Percentiles rank a stretch among this genome's conserved stretches.
phyloP scores from a whole-genome alignment of 1,284 basidiomycete genomes.

The Lentinus polychrous region DNA sequence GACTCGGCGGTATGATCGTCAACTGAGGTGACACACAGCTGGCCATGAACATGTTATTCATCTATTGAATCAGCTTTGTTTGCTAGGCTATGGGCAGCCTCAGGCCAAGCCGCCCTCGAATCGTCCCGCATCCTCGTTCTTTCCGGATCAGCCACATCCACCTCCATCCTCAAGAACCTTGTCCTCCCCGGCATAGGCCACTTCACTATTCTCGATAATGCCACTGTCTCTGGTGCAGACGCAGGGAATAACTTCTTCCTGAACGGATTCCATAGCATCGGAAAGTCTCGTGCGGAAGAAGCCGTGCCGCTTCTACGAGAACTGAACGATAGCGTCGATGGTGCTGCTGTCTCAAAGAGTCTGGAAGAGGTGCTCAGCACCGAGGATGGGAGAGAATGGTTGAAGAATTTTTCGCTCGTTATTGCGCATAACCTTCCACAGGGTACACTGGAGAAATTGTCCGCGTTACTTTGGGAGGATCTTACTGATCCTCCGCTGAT shows the following conservation, averaged over 20 bases:
- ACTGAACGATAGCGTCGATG: conserved; percentile 84
- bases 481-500: conserved; percentile 59
- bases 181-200: conserved; percentile 91
- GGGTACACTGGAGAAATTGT: conserved; percentile 48
- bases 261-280: conserved; percentile 67
- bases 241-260: conserved; percentile 97
- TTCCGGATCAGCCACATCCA: conserved; percentile 74
- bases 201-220: conserved; percentile 81
- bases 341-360: conserved; percentile 54
- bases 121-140: conserved; percentile 78
- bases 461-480: conserved; percentile 64
- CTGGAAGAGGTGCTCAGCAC: conserved; percentile 51
- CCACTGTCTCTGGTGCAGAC: conserved; percentile 62
- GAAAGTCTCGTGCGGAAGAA: conserved; percentile 75
- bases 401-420: conserved; percentile 56
- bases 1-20: conserved; percentile 86
- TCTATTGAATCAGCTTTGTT: background rate
- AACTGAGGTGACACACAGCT: conserved; percentile 62
- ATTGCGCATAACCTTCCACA: conserved; percentile 77
- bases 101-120: conserved; percentile 91
- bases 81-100: conserved; percentile 88
- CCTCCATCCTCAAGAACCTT: conserved; percentile 89
- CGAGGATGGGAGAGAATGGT: conserved; percentile 37
- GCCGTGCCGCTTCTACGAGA: conserved; percentile 75
- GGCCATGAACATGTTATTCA: background rate